These are phyloP conservation scores for Bruguiera parviflora DNA, from an alignment of 345 rosid genomes.

Conservation along the genomic window DNA sequence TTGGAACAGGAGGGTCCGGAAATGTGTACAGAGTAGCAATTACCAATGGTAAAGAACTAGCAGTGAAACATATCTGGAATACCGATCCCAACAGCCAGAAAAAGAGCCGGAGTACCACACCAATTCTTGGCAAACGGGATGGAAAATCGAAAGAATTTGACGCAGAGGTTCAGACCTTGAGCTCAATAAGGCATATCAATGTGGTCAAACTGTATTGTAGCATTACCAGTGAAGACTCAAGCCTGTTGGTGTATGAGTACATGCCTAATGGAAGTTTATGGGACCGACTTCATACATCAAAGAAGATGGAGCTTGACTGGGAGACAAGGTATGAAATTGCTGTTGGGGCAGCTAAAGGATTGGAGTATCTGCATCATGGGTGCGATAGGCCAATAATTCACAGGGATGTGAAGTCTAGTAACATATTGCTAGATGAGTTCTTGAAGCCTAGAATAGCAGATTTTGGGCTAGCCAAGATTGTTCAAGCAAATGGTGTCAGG, in stretches of 20 bases:
- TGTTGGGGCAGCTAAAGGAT: slow-evolving; percentile 77
- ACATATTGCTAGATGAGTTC: slow-evolving; percentile 74
- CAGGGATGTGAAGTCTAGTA: slow-evolving; percentile 82
- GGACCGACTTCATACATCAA: slow-evolving; percentile 66
- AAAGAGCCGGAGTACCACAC: slow-evolving; percentile 47
- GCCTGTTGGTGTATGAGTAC: slow-evolving; percentile 87
- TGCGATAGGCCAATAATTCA: slow-evolving; percentile 72
- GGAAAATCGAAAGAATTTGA: slow-evolving; percentile 61
- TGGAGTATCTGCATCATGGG: slow-evolving; percentile 88
- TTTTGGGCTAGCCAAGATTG: slow-evolving; percentile 93
- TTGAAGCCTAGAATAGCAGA: slow-evolving; percentile 81
- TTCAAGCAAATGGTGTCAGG: slow-evolving; percentile 42
- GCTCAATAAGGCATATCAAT: slow-evolving; percentile 85
- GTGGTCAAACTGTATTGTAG: slow-evolving; percentile 93
- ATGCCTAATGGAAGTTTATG: slow-evolving; percentile 89
- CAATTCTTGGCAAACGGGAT: slow-evolving; percentile 50
- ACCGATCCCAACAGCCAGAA: slow-evolving; percentile 28
- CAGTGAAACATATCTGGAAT: slow-evolving; percentile 76
- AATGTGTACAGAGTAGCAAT: slow-evolving; percentile 67
- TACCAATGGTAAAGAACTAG: slow-evolving; percentile 66
- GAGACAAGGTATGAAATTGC: slow-evolving; percentile 78
- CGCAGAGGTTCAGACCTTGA: slow-evolving; percentile 76
- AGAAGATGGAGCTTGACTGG: slow-evolving; percentile 78
- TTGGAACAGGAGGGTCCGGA: slow-evolving; percentile 90
- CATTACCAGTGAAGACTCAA: slow-evolving; percentile 87